phyloP scores from a whole-genome alignment of 73 alveolate species.

The Tetrahymena borealis region DNA sequence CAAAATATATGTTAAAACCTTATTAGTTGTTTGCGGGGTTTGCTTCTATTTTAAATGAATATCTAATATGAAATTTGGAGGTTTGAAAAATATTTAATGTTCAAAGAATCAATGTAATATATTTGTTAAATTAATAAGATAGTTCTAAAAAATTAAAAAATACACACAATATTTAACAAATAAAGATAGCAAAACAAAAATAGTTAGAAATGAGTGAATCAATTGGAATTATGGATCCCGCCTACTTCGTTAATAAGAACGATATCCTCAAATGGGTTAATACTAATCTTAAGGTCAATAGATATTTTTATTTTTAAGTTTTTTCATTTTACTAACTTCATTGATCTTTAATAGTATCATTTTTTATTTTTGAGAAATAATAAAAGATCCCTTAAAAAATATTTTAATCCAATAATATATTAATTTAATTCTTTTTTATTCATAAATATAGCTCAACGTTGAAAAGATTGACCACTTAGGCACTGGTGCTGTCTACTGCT shows the following conservation, averaged over 20 bases:
- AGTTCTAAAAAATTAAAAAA: neutral
- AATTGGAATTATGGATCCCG: neutral
- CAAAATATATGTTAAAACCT: neutral
- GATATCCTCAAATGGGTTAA: neutral
- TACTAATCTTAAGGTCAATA: neutral
- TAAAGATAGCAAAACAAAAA: neutral
- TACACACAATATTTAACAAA: neutral
- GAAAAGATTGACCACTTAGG: slow-evolving; percentile 59
- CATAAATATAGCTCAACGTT: slow-evolving; percentile 25
- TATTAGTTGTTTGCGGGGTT: neutral
- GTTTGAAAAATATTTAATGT: neutral
- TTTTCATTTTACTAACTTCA: too few species aligned
- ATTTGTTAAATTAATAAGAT: neutral
- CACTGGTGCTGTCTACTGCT: slow-evolving; percentile 78
- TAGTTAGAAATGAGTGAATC: neutral
- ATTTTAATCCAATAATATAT: neutral
- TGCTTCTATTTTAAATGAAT: neutral
- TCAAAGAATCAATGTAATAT: neutral
- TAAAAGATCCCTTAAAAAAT: neutral
- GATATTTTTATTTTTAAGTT: neutral
- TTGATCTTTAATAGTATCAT: neutral
- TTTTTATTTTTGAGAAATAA: neutral
- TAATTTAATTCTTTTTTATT: neutral
- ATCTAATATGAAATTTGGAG: neutral
- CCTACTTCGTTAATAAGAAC: neutral